These are phyloP conservation scores for Liquidambar formosana DNA, from an alignment of 164 flowering plant species.

Conservation along the genomic window DNA sequence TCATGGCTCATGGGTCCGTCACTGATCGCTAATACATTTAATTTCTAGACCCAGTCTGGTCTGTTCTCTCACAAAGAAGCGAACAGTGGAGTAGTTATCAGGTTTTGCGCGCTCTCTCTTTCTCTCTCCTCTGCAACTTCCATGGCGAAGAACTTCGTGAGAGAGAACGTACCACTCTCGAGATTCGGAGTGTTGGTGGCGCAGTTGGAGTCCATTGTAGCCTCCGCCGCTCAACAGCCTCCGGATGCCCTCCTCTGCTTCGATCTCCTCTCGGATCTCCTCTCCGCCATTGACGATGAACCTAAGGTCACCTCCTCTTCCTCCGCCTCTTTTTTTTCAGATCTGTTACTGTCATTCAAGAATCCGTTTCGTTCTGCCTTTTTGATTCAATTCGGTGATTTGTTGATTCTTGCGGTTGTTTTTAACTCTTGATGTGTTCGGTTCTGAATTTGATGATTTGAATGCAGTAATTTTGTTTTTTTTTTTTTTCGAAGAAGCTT, in stretches of 20 bases:
- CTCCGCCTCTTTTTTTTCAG: neutral
- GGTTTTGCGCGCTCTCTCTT: too few species aligned
- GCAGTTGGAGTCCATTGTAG: conserved; percentile 89
- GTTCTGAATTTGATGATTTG: neutral
- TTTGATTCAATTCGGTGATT: neutral
- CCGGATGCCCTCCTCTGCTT: conserved; percentile 93
- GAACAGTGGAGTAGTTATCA: too few species aligned
- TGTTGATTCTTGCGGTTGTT: neutral
- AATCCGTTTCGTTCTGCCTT: neutral
- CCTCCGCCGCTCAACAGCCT: conserved; percentile 81
- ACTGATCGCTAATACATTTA: too few species aligned
- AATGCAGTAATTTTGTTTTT: neutral
- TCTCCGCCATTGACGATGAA: conserved; percentile 84
- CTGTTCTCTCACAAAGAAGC: too few species aligned
- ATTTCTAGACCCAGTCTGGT: too few species aligned
- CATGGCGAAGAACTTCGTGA: conserved; percentile 70
- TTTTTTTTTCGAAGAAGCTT: too few species aligned
- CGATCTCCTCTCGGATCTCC: conserved; percentile 97
- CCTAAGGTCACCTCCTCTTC: conserved; percentile 58
- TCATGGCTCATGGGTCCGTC: too few species aligned
- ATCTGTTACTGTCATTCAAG: neutral
- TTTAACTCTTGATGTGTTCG: neutral
- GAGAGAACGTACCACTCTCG: conserved; percentile 78
- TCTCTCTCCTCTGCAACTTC: conserved; percentile 1
- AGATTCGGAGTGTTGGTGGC: conserved; percentile 92